A percentile compares a stretch with the other conserved stretches of the same genome.
These are phyloP conservation scores for Solanum medicagineum DNA, from an alignment of 257 asterid species.

Conservation along the genomic window DNA sequence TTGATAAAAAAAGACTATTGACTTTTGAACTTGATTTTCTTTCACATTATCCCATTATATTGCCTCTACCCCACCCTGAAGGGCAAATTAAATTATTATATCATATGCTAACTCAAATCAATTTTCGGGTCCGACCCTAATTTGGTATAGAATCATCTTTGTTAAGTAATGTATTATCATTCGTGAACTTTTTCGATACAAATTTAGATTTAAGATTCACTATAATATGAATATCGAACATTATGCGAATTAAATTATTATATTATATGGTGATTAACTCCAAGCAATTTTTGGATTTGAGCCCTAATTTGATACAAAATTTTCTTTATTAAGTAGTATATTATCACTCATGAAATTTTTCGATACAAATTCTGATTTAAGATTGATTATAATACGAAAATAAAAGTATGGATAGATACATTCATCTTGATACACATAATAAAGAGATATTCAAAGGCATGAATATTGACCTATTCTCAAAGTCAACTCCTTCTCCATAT, in stretches of 20 bases:
- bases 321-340: rapidly evolving
- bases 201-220: background rate
- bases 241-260: background rate
- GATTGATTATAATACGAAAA: background rate
- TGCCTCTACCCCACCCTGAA: background rate
- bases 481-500: background rate
- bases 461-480: constrained; percentile 23
- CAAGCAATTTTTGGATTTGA: rapidly evolving
- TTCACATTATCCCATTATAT: background rate
- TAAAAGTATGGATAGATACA: background rate
- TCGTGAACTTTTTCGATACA: rapidly evolving
- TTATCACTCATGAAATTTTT: background rate
- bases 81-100: background rate
- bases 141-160: background rate
- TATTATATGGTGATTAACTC: background rate
- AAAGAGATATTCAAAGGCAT: constrained; percentile 20
- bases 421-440: background rate
- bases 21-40: background rate
- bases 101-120: background rate
- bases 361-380: background rate
- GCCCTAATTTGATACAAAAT: background rate
- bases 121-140: rapidly evolving
- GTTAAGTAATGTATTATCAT: rapidly evolving
- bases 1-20: background rate
- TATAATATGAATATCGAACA: background rate